Evolutionary conservation across 176 grass and related monocot genomes (phyloP), one percentile per base, ranked within the genome.

Genomic region (Phoenix roebelenii): DNA sequence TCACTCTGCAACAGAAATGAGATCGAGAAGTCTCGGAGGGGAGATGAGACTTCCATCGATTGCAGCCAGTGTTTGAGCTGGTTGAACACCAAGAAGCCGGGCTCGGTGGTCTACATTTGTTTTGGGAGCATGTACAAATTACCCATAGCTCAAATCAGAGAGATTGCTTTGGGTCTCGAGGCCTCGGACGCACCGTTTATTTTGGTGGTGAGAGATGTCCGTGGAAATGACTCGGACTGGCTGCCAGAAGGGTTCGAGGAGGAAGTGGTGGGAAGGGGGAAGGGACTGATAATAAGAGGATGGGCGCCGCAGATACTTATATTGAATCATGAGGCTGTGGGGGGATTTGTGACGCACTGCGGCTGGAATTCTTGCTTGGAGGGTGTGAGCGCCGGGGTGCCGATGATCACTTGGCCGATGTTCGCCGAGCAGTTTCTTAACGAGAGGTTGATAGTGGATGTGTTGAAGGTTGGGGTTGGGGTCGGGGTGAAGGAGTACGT

Each of bases 61-160:
- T 56, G 57, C 0, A 50, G 74, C 16, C 49, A 73, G 15, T 71
- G 55, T 65, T 60, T 67, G 32, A 61, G 16, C 1, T 93, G 89
- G 89, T 70, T 93, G 1, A 63, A 87, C 48, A 7, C 7, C 6
- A 87, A 70, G 19, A 66, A 23, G 16, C 4, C 3, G 0, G 20
- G 59, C 30, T 87, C 80, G 0, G 84, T 87, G 20, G 60, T 84
- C 64, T 93, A 93, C 62, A 66, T 84, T 2, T 76, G 66, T 58
- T 93, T 93, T 26, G 89, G 84, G n/a, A 83, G 77, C 44, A 49
- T 84, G 6, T 0, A 35, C 3, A 20, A 19, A 15, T 71, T 76
- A 51, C 58, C 71, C 1, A 17, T 55, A 1, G n/a, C 74, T 0
- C 83, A 93, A 68, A 24, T 73, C 9, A 68, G 57, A 0, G 83